These are phyloP conservation scores for Ophiostoma triangulosporum DNA, from an alignment of 2,329 filamentous ascomycete species.

Conservation along the genomic window DNA sequence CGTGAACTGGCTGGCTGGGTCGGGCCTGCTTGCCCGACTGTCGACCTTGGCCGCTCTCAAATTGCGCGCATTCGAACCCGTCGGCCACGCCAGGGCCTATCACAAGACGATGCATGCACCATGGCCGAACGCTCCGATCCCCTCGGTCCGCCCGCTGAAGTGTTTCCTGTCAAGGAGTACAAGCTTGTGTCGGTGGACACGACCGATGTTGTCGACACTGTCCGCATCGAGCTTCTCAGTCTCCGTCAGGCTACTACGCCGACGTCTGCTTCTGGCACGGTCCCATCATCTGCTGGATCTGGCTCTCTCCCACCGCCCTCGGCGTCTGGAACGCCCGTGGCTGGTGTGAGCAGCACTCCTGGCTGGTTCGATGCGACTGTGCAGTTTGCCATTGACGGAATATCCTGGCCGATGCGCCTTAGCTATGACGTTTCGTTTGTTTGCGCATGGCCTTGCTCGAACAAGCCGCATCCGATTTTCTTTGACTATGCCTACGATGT, in stretches of 20 bases:
- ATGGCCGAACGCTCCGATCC: constrained; percentile 58
- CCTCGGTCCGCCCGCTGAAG: constrained; percentile 47
- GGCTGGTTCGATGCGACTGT: constrained; percentile 43
- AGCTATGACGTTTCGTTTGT: constrained; percentile 54
- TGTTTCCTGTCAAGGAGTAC: constrained; percentile 57
- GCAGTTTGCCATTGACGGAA: constrained; percentile 49
- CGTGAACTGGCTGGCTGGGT: constrained; percentile 60
- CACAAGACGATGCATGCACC: constrained; percentile 44
- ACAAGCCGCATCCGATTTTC: constrained; percentile 55
- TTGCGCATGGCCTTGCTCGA: constrained; percentile 48
- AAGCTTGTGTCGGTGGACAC: constrained; percentile 48
- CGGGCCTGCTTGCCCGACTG: constrained; percentile 54
- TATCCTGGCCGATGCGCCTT: constrained; percentile 49
- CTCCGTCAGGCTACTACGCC: constrained; percentile 27
- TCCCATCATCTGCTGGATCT: constrained; percentile 2
- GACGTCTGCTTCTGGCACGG: constrained; percentile 1
- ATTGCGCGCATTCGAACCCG: constrained; percentile 55
- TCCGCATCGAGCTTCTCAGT: constrained; percentile 55
- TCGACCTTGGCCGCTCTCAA: constrained; percentile 53
- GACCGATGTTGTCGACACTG: constrained; percentile 47
- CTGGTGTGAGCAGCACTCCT: constrained; percentile 19
- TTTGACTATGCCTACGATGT: constrained; percentile 52
- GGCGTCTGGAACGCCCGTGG: neutral
- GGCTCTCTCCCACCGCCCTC: constrained; percentile 3
- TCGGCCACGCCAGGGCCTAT: constrained; percentile 40